Evolutionary conservation across 2,329 filamentous ascomycete species (phyloP).

Genomic region (Calonectria naviculata): DNA sequence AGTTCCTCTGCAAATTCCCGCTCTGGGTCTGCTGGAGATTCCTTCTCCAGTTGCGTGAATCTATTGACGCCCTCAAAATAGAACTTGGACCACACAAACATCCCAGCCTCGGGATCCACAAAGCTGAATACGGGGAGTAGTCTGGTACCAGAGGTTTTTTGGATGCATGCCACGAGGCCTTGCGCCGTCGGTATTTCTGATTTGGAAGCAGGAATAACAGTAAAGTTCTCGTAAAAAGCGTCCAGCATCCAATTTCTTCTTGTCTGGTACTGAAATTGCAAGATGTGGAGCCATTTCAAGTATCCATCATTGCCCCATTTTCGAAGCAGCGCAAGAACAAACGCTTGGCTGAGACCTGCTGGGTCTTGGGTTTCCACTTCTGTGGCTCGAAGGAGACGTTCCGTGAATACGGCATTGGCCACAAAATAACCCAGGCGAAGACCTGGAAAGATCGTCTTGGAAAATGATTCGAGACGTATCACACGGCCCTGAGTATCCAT

Average conservation of each 20-base stretch:
- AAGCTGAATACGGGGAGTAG: conserved; percentile 43
- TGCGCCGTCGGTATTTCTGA: conserved; percentile 25
- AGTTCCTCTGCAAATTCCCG: conserved; percentile 37
- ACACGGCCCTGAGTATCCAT: conserved; percentile 41
- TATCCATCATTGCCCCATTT: conserved; percentile 81
- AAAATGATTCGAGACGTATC: conserved; percentile 38
- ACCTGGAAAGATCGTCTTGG: conserved; percentile 29
- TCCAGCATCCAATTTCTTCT: conserved; percentile 73
- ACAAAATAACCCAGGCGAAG: conserved; percentile 57
- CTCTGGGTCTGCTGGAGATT: conserved; percentile 31
- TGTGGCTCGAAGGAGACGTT: conserved; percentile 42
- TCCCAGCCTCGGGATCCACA: conserved; percentile 42
- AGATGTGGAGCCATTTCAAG: conserved; percentile 77
- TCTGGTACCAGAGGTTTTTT: background rate
- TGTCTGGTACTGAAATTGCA: conserved; percentile 75
- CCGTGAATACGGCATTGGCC: conserved; percentile 42
- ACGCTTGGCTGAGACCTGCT: conserved; percentile 71
- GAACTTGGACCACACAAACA: conserved; percentile 47
- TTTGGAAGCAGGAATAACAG: conserved; percentile 28
- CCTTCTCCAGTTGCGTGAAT: conserved; percentile 35
- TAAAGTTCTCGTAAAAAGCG: conserved; percentile 54
- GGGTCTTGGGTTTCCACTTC: conserved; percentile 74
- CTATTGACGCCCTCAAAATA: conserved; percentile 33
- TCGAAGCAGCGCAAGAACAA: conserved; percentile 51
- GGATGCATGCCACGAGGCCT: conserved; percentile 36